Conservation (phyloP, 108 stramenopile species). For the Pseudonitzschia pungens region DNA sequence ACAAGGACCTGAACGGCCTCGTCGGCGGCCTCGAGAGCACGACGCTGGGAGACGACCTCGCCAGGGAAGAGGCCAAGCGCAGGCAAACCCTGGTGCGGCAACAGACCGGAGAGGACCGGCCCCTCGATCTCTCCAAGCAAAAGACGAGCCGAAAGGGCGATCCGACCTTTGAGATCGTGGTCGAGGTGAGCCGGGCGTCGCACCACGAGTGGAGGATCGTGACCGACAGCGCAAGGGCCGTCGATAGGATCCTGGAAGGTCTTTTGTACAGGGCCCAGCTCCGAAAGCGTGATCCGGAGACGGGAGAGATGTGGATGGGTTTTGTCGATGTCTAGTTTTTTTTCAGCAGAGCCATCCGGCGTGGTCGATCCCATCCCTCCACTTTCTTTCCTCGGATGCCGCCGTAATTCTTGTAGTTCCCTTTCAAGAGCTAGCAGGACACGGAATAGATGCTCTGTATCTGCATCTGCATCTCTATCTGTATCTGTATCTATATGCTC, state of each 20-base stretch:
- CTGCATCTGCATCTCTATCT: no score
- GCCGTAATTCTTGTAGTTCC: no score
- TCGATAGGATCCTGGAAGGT: constrained; percentile 41
- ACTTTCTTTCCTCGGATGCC: no score
- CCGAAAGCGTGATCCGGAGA: constrained; percentile 31
- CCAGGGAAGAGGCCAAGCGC: constrained; percentile 28
- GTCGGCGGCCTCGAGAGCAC: constrained; percentile 54
- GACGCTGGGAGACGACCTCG: constrained; percentile 41
- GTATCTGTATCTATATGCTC: no score
- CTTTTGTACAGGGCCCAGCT: constrained; percentile 24
- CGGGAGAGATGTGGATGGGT: constrained; percentile 1
- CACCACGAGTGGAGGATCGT: constrained; percentile 47
- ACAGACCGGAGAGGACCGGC: background rate
- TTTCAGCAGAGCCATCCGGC: no score
- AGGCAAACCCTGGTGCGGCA: background rate
- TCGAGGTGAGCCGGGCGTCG: constrained; percentile 35
- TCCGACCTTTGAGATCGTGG: constrained; percentile 53
- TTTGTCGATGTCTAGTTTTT: constrained; percentile 21
- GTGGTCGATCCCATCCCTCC: no score
- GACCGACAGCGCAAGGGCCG: constrained; percentile 34
- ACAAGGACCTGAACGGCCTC: constrained; percentile 47
- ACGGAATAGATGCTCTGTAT: no score
- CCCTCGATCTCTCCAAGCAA: constrained; percentile 16
- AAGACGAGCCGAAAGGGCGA: constrained; percentile 23
- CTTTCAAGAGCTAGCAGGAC: no score